Percentiles rank a stretch among this genome's conserved stretches.
These are phyloP conservation scores for Lenzites betulinus DNA, from an alignment of 768 basidiomycete species.

Conservation along the genomic window DNA sequence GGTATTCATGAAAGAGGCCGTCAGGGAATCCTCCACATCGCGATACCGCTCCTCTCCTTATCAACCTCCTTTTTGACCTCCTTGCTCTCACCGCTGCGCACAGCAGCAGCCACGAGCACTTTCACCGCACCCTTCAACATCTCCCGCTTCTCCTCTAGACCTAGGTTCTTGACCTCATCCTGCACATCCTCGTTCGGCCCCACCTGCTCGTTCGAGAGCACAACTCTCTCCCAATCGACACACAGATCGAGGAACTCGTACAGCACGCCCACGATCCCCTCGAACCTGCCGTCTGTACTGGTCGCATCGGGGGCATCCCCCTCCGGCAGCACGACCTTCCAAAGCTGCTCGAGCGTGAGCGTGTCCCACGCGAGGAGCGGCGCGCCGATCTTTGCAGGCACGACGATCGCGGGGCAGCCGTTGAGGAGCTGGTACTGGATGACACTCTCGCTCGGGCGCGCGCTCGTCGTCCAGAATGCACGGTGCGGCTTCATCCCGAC, in stretches of 20 bases:
- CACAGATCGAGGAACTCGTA: constrained; percentile 63
- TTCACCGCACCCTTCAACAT: constrained; percentile 50
- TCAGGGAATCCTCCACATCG: constrained; percentile 62
- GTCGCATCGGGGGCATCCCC: constrained; percentile 34
- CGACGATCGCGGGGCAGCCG: constrained; percentile 59
- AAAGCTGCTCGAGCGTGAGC: constrained; percentile 57
- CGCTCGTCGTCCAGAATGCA: constrained; percentile 57
- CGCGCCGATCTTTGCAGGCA: constrained; percentile 59
- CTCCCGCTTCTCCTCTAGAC: constrained; percentile 36
- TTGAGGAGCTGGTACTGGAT: constrained; percentile 63
- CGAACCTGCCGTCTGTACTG: constrained; percentile 39
- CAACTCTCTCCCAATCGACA: constrained; percentile 60
- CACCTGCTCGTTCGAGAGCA: constrained; percentile 30
- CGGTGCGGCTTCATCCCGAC: constrained; percentile 65
- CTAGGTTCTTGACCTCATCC: constrained; percentile 23
- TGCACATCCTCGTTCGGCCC: constrained; percentile 21
- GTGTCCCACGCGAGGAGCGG: constrained; percentile 68
- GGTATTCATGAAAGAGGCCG: too few species aligned
- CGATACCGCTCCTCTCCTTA: constrained; percentile 59
- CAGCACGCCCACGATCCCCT: constrained; percentile 55
- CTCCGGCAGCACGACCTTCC: constrained; percentile 49
- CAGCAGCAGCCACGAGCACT: constrained; percentile 55
- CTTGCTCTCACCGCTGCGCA: constrained; percentile 53
- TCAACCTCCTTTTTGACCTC: constrained; percentile 59
- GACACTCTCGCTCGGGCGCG: constrained; percentile 62